Base-by-base conservation (phyloP, 441 rosid genomes). In the Brassica balearica region DNA sequence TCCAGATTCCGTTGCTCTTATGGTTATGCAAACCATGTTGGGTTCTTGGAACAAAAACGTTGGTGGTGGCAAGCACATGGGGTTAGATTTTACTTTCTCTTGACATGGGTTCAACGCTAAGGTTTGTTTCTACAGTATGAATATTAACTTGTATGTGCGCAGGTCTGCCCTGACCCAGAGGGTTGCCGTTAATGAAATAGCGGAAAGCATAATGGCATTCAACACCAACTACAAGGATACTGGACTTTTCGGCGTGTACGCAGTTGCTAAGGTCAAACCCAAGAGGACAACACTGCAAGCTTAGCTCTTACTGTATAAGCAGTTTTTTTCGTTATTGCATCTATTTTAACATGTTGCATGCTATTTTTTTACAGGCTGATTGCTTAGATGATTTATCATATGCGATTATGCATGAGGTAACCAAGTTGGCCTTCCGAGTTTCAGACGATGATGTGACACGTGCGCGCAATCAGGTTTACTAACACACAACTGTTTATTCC, bases 201-300 rank as follows among this genome's bases (percentile, higher is more conserved):
- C 98, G 0, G 99, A 96, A 85, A 94, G 90, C 80, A 88, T 92
- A 87, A 94, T 94, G 98, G 95, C 99, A 53, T 96, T 96, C 83
- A 96, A 96, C 79, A 96, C 98, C 83, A 96, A 96, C 89, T 96
- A 96, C 82, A 96, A 92, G 78, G 99, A 96, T 83, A 96, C 97
- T 64, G 99, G 99, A 69, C 91, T 96, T 6, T 96, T 96, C 64
- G 98, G 99, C 60, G 88, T 96, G 72, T 94, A 96, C 85, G 99
- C 98, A 69, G 88, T 94, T 82, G 97, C 99, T 1, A 91, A 96
- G 98, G 99, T 96, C 77, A 88, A 19, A 10, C 43, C 43, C 43
- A 36, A 36, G 10, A 36, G 9, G 38, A 32, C 38, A 32, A 32
- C 38, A 32, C 38, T 1, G 38, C 38, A 32, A 36, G 43, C 10